A percentile compares a stretch with the other conserved stretches of the same genome.
These are phyloP conservation scores for Andrographis paniculata DNA, from an alignment of 305 asterid species.

Conservation along the genomic window DNA sequence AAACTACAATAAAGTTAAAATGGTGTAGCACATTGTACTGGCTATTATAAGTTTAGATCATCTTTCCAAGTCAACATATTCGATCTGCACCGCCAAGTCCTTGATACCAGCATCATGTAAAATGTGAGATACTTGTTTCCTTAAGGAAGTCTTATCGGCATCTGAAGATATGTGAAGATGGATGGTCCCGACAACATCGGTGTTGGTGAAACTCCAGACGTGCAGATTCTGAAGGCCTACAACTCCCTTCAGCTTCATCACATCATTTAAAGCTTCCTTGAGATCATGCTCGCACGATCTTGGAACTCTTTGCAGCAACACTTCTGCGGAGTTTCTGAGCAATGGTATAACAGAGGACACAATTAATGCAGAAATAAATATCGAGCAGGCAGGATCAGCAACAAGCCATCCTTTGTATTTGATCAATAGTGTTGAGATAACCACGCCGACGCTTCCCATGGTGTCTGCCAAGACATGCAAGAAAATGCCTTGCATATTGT, in stretches of 20 bases:
- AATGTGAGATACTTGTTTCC: constrained; percentile 36
- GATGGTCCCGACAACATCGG: constrained; percentile 72
- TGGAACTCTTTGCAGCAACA: constrained; percentile 86
- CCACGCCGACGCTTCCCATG: constrained; percentile 92
- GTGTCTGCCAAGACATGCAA: constrained; percentile 96
- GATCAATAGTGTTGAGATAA: constrained; percentile 71
- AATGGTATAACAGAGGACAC: constrained; percentile 77
- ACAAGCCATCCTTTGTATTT: constrained; percentile 91
- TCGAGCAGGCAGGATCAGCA: constrained; percentile 94
- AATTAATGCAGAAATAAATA: constrained; percentile 74
- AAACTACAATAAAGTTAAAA: neutral
- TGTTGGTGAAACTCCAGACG: constrained; percentile 77
- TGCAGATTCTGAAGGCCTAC: constrained; percentile 62
- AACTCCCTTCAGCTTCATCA: constrained; percentile 60
- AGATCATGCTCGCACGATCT: constrained; percentile 61
- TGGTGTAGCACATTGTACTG: neutral
- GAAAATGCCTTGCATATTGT: constrained; percentile 97
- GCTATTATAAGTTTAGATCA: constrained; percentile 7
- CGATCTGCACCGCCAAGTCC: constrained; percentile 76
- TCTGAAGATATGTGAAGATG: constrained; percentile 68
- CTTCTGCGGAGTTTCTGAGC: constrained; percentile 84
- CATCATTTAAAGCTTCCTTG: constrained; percentile 41
- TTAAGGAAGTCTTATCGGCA: constrained; percentile 40
- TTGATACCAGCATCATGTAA: constrained; percentile 58
- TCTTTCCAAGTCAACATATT: constrained; percentile 30